Evolutionary conservation across 176 grass and related monocot genomes (phyloP), one percentile per base, ranked within the genome.

Genomic region (Oryza glumipatula): DNA sequence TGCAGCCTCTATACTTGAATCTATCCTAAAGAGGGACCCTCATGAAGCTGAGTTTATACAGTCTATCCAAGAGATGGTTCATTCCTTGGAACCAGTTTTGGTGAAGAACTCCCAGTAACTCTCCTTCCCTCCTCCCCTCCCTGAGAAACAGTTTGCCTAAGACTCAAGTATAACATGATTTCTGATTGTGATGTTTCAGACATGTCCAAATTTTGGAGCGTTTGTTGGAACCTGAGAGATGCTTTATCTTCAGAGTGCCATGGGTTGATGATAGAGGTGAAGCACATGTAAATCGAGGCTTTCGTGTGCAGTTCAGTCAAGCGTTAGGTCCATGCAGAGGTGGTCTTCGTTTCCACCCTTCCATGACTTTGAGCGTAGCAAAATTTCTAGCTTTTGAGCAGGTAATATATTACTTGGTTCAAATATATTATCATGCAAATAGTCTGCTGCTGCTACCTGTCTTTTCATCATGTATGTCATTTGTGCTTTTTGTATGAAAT

Each of bases 321-420:
- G 94, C 79, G 5, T 85, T 99, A 91, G 97, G 97, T 85, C 97
- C 97, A 63, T 96, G 91, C 79, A 94, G 97, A 73, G 97, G 97
- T 77, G 91, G 89, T 84, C 91, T 99, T 84, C 94, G 97, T 78
- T 99, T 99, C 85, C 97, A 99, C 82, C 97, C 97, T 75, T 94
- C 90, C 22, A 99, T 99, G 97, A 99, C 90, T 86, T 90, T 99
- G 71, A 96, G 94, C 76, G 83, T 94, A 76, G 86, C 97, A 81
- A 99, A 99, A 66, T 99, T 99, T 91, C 94, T 99, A 63, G 94
- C 89, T 85, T 99, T 99, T 91, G 97, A 99, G 64, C 97, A 94
- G 94, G 97, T 96, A 92, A 87, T 74, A 67, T 19, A 71, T 22
- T 71, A 69, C 52, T 85, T 79, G 85, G 35, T 61, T 77, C 65